phyloP scores from a whole-genome alignment of 305 asterid genomes.

The Solanum aculeatissimum region DNA sequence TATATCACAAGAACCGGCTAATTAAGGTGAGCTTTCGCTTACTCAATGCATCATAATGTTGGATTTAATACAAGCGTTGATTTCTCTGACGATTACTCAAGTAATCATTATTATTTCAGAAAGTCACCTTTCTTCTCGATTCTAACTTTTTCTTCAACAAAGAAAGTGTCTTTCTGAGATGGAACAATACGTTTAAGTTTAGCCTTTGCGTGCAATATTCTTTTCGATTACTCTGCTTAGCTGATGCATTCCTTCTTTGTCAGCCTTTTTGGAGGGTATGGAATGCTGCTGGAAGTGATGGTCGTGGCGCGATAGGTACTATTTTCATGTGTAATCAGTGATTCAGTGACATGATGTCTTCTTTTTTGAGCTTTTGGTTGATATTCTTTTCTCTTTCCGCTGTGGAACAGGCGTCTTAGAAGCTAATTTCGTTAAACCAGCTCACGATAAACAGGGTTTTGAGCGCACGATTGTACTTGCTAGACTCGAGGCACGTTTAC shows the following conservation, averaged over 20 bases:
- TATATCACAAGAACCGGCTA: conserved; percentile 72
- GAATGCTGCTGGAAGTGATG: conserved; percentile 84
- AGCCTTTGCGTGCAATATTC: not conserved
- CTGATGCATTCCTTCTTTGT: not conserved
- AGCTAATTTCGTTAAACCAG: conserved; percentile 78
- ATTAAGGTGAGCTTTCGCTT: conserved; percentile 35
- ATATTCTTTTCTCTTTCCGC: not conserved
- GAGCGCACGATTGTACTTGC: conserved; percentile 50
- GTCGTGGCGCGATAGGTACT: conserved; percentile 18
- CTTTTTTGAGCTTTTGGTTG: not conserved
- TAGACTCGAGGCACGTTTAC: conserved; percentile 49
- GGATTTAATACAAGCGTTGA: not conserved
- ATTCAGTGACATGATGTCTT: not conserved
- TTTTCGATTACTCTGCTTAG: not conserved
- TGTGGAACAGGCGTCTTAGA: conserved; percentile 46
- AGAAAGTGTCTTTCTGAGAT: not conserved
- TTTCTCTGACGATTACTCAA: not conserved
- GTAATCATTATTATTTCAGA: too few species aligned
- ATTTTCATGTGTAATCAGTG: not conserved
- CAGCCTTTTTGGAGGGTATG: conserved; percentile 84
- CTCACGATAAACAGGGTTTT: conserved; percentile 72
- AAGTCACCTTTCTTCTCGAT: not conserved
- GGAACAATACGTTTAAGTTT: not conserved
- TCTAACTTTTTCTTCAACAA: not conserved
- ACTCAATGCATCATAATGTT: not conserved